A percentile compares a stretch with the other conserved stretches of the same genome.
These are phyloP conservation scores for Hypoxylon sp. DNA, from an alignment of 2,329 filamentous ascomycete genomes.

Conservation along the genomic window DNA sequence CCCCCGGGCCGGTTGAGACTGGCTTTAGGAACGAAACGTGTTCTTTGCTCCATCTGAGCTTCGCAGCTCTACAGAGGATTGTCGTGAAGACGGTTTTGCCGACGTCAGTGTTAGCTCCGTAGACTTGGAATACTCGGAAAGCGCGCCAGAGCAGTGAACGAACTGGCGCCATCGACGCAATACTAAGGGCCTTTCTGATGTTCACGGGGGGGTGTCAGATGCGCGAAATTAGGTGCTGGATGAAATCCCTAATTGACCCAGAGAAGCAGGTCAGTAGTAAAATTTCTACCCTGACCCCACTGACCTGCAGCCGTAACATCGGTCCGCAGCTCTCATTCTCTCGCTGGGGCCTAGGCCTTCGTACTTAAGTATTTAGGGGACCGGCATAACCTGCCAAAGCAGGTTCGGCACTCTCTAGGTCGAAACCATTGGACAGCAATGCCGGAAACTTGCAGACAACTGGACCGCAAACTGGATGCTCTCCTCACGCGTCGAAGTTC, in stretches of 20 bases:
- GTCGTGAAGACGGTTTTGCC: constrained; percentile 87
- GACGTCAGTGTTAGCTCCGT: constrained; percentile 85
- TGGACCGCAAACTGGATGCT: constrained; percentile 42
- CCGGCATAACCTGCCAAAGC: not conserved
- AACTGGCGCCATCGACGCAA: constrained; percentile 58
- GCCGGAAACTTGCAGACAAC: constrained; percentile 16
- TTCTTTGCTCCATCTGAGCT: constrained; percentile 58
- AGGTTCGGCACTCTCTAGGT: constrained; percentile 5
- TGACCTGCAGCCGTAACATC: constrained; percentile 27
- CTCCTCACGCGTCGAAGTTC: constrained; percentile 43
- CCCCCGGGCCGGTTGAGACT: constrained; percentile 77
- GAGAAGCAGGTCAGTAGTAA: constrained; percentile 13
- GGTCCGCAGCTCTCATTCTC: constrained; percentile 19
- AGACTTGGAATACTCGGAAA: constrained; percentile 78
- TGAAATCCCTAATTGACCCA: constrained; percentile 26
- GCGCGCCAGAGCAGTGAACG: constrained; percentile 75
- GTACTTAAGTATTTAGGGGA: constrained; percentile 7
- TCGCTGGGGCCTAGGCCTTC: not conserved
- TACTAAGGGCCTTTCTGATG: not conserved
- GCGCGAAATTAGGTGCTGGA: constrained; percentile 24
- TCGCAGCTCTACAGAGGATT: constrained; percentile 73
- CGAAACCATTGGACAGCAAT: constrained; percentile 20
- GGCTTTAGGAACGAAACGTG: constrained; percentile 79
- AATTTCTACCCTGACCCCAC: constrained; percentile 25
- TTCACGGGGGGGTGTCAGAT: not conserved